Conservation (phyloP, 768 basidiomycete genomes). For the Leccinum arenicola region DNA sequence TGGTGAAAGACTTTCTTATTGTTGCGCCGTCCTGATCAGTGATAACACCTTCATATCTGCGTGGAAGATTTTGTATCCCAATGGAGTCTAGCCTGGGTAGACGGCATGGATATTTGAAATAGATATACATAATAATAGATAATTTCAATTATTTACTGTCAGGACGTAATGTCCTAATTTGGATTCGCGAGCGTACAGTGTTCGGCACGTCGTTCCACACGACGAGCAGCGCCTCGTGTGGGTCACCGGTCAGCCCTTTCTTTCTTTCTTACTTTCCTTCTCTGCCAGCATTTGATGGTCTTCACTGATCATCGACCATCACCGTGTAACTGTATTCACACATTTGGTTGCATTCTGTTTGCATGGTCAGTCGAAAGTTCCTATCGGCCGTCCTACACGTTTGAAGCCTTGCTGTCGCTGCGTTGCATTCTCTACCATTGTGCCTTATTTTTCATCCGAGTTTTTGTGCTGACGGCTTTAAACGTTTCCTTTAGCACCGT, state of each 20-base stretch:
- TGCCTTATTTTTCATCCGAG: constrained; percentile 6
- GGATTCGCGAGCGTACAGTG: constrained; percentile 1
- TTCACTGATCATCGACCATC: constrained; percentile 22
- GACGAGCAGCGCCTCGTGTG: constrained; percentile 15
- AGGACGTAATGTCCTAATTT: constrained; percentile 12
- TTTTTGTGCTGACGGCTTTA: constrained; percentile 15
- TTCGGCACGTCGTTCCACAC: constrained; percentile 15
- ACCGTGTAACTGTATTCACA: constrained; percentile 2
- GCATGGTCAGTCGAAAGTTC: constrained; percentile 24
- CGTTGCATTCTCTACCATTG: constrained; percentile 21
- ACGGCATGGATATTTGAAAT: not conserved
- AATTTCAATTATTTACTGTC: constrained; percentile 5
- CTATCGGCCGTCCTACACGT: constrained; percentile 13
- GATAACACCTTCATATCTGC: not conserved
- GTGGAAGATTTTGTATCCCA: not conserved
- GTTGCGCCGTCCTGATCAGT: constrained; percentile 25
- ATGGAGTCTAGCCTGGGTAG: not conserved
- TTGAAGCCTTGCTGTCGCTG: constrained; percentile 23
- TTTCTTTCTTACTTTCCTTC: constrained; percentile 11
- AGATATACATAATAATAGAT: constrained; percentile 2
- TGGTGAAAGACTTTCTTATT: constrained; percentile 50
- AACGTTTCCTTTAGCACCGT: constrained; percentile 24
- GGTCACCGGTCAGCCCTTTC: constrained; percentile 1
- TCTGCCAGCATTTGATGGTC: constrained; percentile 22
- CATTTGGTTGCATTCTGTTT: constrained; percentile 11